Evolutionary conservation across 1,284 basidiomycete species (phyloP).

Genomic region (Heterobasidion annosum): DNA sequence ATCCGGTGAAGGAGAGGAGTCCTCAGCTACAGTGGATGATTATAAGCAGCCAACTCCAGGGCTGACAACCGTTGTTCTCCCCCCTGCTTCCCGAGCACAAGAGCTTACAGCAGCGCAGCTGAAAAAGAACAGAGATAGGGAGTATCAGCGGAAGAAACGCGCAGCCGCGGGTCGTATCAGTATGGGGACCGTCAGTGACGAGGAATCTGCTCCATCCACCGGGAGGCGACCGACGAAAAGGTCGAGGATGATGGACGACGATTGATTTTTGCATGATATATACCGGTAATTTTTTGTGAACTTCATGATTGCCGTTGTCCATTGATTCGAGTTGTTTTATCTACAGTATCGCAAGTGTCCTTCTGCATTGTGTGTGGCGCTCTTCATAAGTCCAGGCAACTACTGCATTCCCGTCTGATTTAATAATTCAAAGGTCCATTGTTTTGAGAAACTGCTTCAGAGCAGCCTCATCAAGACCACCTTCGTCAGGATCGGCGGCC

Average conservation of each 20-base stretch:
- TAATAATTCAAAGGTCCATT: slow-evolving; percentile 35
- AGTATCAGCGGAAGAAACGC: slow-evolving; percentile 68
- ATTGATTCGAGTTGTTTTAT: background rate
- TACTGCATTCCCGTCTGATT: background rate
- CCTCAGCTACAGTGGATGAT: slow-evolving; percentile 43
- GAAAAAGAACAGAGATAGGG: slow-evolving; percentile 64
- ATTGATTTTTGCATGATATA: background rate
- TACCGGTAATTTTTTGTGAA: background rate
- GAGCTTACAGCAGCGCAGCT: slow-evolving; percentile 61
- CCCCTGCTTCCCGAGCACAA: slow-evolving; percentile 56
- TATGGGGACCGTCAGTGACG: slow-evolving; percentile 55
- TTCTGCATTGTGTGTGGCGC: background rate
- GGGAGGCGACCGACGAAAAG: slow-evolving; percentile 52
- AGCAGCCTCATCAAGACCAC: slow-evolving; percentile 39
- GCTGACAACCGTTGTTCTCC: slow-evolving; percentile 62
- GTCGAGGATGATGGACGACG: slow-evolving; percentile 48
- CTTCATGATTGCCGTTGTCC: too few species aligned
- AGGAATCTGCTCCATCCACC: slow-evolving; percentile 46
- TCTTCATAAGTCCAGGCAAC: background rate
- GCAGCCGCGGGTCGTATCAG: slow-evolving; percentile 49
- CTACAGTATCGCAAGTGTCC: background rate
- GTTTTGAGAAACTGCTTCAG: slow-evolving; percentile 45
- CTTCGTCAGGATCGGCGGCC: slow-evolving; percentile 58
- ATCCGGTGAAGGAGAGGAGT: slow-evolving; percentile 64
- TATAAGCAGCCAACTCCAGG: slow-evolving; percentile 47